Evolutionary conservation across 208 protist species (phyloP), one percentile per base, ranked within the genome.

Genomic region (Trypanosoma lewisi): DNA sequence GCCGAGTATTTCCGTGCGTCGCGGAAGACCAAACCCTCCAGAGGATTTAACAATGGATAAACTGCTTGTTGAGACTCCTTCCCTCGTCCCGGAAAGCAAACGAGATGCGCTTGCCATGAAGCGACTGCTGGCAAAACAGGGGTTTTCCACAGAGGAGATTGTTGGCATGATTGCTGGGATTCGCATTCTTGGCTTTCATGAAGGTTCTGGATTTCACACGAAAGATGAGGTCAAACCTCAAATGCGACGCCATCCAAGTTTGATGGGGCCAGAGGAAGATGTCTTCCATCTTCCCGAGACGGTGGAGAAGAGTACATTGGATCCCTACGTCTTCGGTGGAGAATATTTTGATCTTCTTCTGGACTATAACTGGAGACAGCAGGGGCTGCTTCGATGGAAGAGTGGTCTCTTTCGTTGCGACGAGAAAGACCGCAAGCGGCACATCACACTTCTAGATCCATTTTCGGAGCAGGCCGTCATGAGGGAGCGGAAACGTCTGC

Each of bases 281-380:
- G 67, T 80, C 45, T 82, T 83, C 57, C 72, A 79, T 39, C 39
- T 85, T 19, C 81, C 83, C 1, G 73, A 82, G 27, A 84, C 64
- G 5, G 47, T 74, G 16, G 66, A 83, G 14, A 92, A 95, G 52
- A 89, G 80, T 41, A 90, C 89, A 0, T 70, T 89, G 37, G 85
- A 95, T 55, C 89, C 89, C 5, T 95, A 93, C 64, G 84, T 93
- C 3, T 93, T 95, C 78, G 85, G 84, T 19, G 77, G 77, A 11
- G 84, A 93, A 44, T 95, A 95, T 56, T 95, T 93, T 70, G 74
- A 91, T 64, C 67, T 91, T 28, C 63, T 95, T 0, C 64, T 95
- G 21, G 85, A 93, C 59, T 92, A 93, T 63, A 81, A 91, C 33
- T 95, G 89, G 87, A 81, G 45, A 12, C 76, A 83, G 42, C 34